These are phyloP conservation scores for Xylaria sp. DNA, from an alignment of 2,329 filamentous ascomycete genomes.

Conservation along the genomic window DNA sequence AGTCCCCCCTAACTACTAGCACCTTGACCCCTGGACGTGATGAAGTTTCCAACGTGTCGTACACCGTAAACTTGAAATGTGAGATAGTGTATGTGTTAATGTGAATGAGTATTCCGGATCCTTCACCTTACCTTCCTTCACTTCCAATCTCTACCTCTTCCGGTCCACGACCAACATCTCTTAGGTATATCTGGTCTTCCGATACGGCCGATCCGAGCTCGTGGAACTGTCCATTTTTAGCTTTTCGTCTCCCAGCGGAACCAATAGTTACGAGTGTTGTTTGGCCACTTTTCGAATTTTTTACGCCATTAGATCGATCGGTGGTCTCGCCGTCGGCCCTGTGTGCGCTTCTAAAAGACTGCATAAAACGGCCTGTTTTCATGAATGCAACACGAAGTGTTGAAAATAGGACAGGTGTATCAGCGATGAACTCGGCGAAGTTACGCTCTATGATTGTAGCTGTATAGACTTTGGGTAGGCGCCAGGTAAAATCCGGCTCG, in stretches of 20 bases:
- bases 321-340: neutral
- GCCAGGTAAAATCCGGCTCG: neutral
- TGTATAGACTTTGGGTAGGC: neutral
- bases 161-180: neutral
- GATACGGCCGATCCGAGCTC: neutral
- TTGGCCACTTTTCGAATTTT: too few relatives aligned
- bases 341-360: neutral
- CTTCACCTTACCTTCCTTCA: too few relatives aligned
- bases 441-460: neutral
- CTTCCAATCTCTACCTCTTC: too few relatives aligned
- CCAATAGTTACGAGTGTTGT: neutral
- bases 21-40: too few relatives aligned
- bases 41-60: too few relatives aligned
- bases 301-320: neutral
- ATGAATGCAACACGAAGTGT: neutral
- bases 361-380: neutral
- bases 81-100: too few relatives aligned
- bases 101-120: too few relatives aligned
- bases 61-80: too few relatives aligned
- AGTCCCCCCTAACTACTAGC: too few relatives aligned
- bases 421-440: neutral
- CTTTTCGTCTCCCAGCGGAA: neutral
- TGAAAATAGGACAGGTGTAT: neutral
- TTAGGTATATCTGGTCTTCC: neutral
- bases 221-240: neutral